Conservation (phyloP, 148 eudicot species). For the Camellia granthamiana region DNA sequence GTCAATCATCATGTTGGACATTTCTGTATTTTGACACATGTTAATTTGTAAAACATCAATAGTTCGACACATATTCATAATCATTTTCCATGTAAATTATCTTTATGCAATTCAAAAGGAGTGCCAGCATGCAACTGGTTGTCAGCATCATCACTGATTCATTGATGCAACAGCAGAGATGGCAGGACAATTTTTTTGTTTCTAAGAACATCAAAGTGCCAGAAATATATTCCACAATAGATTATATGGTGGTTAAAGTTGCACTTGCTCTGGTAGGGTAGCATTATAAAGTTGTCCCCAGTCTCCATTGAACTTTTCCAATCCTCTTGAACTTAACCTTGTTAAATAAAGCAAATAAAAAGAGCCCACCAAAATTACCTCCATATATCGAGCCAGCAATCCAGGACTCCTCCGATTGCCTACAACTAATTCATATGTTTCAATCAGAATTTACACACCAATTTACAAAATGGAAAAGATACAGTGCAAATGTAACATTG, state of each 20-base stretch:
- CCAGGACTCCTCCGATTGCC: slow-evolving; percentile 70
- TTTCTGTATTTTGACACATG: not conserved
- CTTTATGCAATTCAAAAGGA: not conserved
- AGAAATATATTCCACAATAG: not conserved
- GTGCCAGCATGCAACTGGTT: not conserved
- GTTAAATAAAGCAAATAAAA: slow-evolving; percentile 3
- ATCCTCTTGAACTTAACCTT: not conserved
- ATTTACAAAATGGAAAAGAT: not conserved
- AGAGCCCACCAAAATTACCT: slow-evolving; percentile 39
- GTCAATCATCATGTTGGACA: not conserved
- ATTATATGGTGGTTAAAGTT: not conserved
- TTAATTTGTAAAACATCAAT: not conserved
- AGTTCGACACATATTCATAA: not conserved
- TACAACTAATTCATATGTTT: slow-evolving; percentile 25
- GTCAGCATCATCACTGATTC: not conserved
- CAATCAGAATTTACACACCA: slow-evolving; percentile 7
- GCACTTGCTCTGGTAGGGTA: not conserved
- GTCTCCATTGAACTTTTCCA: not conserved
- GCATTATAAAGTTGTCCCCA: not conserved
- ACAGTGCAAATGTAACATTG: not conserved
- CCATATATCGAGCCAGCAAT: slow-evolving; percentile 82
- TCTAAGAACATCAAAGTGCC: not conserved
- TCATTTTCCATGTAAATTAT: not conserved
- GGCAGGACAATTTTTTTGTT: not conserved
- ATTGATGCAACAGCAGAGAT: not conserved